A percentile compares a stretch with the other conserved stretches of the same genome.
These are phyloP conservation scores for Chytriomyces sp. DNA, from an alignment of 192 early-diverging fungal species.

Conservation along the genomic window DNA sequence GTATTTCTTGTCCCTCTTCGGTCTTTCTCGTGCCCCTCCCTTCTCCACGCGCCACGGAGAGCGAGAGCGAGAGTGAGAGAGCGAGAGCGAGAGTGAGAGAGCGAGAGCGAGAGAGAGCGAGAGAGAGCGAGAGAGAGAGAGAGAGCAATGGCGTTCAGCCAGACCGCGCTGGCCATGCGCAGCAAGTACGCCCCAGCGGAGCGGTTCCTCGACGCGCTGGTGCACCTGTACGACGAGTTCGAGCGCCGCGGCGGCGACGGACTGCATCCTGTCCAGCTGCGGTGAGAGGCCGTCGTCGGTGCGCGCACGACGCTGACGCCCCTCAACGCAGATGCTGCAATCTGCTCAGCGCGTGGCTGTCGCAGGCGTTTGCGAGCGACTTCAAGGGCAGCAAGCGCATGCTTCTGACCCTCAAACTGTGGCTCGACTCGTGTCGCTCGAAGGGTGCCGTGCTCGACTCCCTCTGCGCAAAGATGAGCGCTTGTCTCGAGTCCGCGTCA, in stretches of 20 bases:
- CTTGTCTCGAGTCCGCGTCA: neutral
- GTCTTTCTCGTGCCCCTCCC: neutral
- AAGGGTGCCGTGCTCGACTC: neutral
- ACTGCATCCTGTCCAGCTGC: slow-evolving; percentile 44
- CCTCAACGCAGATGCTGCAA: slow-evolving; percentile 42
- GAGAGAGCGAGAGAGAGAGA: neutral
- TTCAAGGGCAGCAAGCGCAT: slow-evolving; percentile 44
- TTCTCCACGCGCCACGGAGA: neutral
- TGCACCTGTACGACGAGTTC: slow-evolving; percentile 11
- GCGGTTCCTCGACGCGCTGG: neutral
- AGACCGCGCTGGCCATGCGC: slow-evolving; percentile 2
- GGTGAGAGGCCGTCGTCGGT: slow-evolving; percentile 24
- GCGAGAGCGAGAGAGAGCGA: too few relatives aligned
- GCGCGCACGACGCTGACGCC: neutral
- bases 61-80: too few relatives aligned
- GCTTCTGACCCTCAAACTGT: slow-evolving; percentile 48
- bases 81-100: too few relatives aligned
- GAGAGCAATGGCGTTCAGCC: slow-evolving; percentile 33
- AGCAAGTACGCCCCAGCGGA: neutral
- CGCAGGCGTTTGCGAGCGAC: slow-evolving; percentile 41
- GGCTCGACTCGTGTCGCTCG: slow-evolving; percentile 24
- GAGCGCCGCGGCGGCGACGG: neutral
- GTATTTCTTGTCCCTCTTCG: too few relatives aligned
- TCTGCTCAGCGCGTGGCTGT: slow-evolving; percentile 41
- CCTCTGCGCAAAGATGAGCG: neutral